Evolutionary conservation across 139 green algal genomes (phyloP), one percentile per base, ranked within the genome.

Genomic region (Closterium sp.): DNA sequence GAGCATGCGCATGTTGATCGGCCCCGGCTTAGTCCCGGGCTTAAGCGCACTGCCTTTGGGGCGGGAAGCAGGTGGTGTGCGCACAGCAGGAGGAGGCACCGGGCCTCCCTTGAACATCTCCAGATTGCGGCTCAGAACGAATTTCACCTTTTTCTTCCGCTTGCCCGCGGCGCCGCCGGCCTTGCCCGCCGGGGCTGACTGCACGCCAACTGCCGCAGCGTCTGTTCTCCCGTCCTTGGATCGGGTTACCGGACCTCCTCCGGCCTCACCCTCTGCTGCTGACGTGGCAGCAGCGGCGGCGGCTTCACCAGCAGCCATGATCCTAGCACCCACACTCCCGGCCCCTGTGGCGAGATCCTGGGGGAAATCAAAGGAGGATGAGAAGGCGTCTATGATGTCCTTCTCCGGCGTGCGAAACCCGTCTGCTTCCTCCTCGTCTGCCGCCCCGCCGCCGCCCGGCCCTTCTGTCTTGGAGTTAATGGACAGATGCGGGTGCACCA

Each of bases 91-190:
- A 21, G 96, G 94, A 0, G 96, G 96, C 31, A 97, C 92, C 0
- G 96, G 96, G 24, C 96, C 95, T 27, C 96, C 96, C 86, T 96
- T 95, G 5, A 92, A 93, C 92, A 97, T 97, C 45, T 97, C 96
- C 34, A 98, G 92, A 93, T 98, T 98, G 6, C 94, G 91, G 86
- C 96, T 95, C 27, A 98, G 92, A 70, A 94, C 91, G 91, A 98
- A 98, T 24, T 94, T 90, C 70, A 98, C 97, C 2, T 88, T 93
- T 32, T 91, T 85, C 86, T 90, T 85, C 29, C 62, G 62, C 62
- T 27, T 79, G 62, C 62, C 62, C 1, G 62, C 38, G 9, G 34
- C 34, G 0, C 38, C 62, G 17, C 62, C 62, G 0, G 62, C 62
- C 62, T 79, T 79, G 1, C 62, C 62, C 13, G 62, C 62, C 62